Evolutionary conservation across 2,329 filamentous ascomycete genomes (phyloP).

Genomic region (Ophiostoma montium): DNA sequence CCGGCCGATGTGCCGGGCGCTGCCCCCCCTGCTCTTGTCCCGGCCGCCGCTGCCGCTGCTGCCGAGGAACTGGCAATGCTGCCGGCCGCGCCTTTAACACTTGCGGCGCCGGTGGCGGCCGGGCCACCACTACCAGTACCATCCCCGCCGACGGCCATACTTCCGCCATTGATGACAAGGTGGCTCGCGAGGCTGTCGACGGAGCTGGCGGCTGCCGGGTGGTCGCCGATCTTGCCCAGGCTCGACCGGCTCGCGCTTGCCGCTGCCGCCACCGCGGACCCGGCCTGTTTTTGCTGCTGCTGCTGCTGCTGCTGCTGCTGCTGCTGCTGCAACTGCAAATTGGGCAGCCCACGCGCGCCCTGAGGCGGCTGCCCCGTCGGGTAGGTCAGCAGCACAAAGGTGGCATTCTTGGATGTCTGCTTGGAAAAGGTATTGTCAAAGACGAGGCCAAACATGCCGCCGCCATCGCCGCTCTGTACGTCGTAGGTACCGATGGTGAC

Average conservation of each 20-base stretch:
- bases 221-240: constrained; percentile 32
- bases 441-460: constrained; percentile 91
- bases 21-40: too few relatives aligned
- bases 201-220: constrained; percentile 33
- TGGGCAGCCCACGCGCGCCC: constrained; percentile 55
- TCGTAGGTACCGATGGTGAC: constrained; percentile 84
- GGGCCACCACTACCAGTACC: constrained; percentile 13
- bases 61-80: neutral
- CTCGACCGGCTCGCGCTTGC: constrained; percentile 35
- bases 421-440: constrained; percentile 99
- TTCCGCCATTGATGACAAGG: constrained; percentile 30
- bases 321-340: too few relatives aligned
- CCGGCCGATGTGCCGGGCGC: constrained; percentile 1
- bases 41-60: neutral
- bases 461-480: constrained; percentile 57
- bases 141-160: constrained; percentile 20
- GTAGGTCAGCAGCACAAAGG: constrained; percentile 88
- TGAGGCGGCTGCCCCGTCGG: constrained; percentile 69
- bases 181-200: constrained; percentile 48
- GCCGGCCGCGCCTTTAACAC: neutral
- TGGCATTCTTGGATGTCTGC: constrained; percentile 84
- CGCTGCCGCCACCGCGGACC: too few relatives aligned
- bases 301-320: too few relatives aligned
- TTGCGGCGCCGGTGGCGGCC: too few relatives aligned
- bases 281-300: too few relatives aligned